Conservation (phyloP, 129 eudicot genomes). For the Lactuca saligna region DNA sequence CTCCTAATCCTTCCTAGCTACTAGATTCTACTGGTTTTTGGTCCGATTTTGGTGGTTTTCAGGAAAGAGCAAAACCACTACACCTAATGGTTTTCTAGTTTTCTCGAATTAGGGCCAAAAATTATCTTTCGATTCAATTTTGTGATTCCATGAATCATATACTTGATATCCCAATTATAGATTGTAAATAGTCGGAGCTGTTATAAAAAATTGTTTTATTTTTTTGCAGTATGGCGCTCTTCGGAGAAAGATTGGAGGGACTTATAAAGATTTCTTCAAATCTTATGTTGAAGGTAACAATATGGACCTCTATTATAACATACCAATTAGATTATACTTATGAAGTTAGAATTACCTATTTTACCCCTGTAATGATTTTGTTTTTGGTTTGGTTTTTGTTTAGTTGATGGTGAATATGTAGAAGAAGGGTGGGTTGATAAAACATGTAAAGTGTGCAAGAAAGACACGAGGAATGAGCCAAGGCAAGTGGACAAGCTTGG, state of each 20-base stretch:
- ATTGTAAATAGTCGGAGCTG: too few species aligned
- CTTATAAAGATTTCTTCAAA: slow-evolving; percentile 97
- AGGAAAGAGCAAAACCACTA: background rate
- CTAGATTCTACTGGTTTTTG: background rate
- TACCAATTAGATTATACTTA: too few species aligned
- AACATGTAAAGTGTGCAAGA: slow-evolving; percentile 94
- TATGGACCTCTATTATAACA: background rate
- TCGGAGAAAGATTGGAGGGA: slow-evolving; percentile 97
- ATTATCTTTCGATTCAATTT: background rate
- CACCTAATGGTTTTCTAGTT: background rate
- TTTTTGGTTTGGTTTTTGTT: background rate
- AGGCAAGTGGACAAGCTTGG: slow-evolving; percentile 86
- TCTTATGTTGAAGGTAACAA: slow-evolving; percentile 88
- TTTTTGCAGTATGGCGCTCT: slow-evolving; percentile 87
- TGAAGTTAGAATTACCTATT: background rate
- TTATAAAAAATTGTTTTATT: too few species aligned
- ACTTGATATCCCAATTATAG: too few species aligned
- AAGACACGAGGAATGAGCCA: slow-evolving; percentile 79
- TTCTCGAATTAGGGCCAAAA: background rate
- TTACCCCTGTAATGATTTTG: background rate
- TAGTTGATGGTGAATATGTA: slow-evolving; percentile 90
- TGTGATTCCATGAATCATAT: background rate
- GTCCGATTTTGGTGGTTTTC: background rate
- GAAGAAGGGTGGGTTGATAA: slow-evolving; percentile 99
- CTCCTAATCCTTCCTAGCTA: background rate